Evolutionary conservation across 2,329 filamentous ascomycete species (phyloP).

Genomic region (Colletotrichum costaricense): DNA sequence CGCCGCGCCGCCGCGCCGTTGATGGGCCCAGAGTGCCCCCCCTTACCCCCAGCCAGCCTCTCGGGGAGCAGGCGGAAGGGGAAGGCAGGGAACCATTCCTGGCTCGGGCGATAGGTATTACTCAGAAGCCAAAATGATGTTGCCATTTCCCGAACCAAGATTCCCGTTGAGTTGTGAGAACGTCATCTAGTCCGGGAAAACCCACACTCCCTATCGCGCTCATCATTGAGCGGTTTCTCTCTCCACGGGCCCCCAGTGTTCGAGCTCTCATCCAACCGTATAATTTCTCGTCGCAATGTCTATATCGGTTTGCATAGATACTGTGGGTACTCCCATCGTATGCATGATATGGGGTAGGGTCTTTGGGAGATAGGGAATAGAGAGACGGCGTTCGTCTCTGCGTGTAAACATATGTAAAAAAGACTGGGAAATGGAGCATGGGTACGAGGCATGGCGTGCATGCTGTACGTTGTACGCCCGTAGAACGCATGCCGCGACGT

Average conservation of each 20-base stretch:
- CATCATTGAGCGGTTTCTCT: neutral
- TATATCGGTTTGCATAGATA: neutral
- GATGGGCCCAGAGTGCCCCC: neutral
- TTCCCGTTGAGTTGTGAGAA: neutral
- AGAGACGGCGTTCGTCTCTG: neutral
- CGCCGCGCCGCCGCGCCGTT: neutral
- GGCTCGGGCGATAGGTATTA: neutral
- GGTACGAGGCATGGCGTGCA: neutral
- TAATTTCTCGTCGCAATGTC: conserved; percentile 15
- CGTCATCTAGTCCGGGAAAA: neutral
- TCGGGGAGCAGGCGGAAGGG: neutral
- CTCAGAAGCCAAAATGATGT: neutral
- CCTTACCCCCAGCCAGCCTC: neutral
- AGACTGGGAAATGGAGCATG: neutral
- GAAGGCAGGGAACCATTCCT: neutral
- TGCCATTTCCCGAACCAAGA: neutral
- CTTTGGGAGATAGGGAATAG: neutral
- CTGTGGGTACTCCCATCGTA: neutral
- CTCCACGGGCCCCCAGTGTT: neutral
- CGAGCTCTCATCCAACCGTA: neutral
- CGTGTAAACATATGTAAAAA: neutral
- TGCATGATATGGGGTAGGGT: neutral
- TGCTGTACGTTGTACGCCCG: neutral
- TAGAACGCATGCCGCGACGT: neutral
- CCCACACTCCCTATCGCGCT: neutral